Base-by-base conservation (phyloP, 805 yeast species). In the Yarrowia sp. region DNA sequence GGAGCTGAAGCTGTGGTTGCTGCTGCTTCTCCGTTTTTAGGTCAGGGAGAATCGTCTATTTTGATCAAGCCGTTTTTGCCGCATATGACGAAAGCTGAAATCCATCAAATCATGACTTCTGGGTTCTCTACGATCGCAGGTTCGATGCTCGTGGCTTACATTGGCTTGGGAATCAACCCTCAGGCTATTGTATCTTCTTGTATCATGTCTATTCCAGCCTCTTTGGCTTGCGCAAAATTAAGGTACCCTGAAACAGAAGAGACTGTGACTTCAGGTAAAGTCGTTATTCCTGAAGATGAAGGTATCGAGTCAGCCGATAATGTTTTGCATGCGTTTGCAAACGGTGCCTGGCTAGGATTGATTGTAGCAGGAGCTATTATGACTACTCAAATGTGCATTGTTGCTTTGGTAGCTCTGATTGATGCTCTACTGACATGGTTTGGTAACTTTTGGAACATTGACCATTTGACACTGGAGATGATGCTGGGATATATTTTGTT, bases 111-210 rank as follows among this genome's bases (percentile, higher is more conserved):
- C 69, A 80, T 84, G 85, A 76, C 83, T 55, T 82, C 87, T 33
- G 88, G 88, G 7, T 85, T 85, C 71, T 82, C 87, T n/a, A 85
- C 88, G 57, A 84, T 85, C 67, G 81, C 87, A 1, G 89, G 89
- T 28, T 82, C 87, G 3, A 87, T 84, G 38, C 77, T 85, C 69
- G 87, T 84, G 2, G 81, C 86, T 4, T 85, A 85, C 72, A 83
- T 85, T 66, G 85, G 86, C 3, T 76, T 85, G 72, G 89, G 88
- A 39, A 79, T 85, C 69, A 83, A 83, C 68, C 78, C 88, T 1
- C 86, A 84, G 68, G 87, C 87, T 6, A 77, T 85, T 71, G 83
- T 85, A n/a, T 81, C 86, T 22, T 81, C 86, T 41, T 85, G 88
- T 77, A 85, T 85, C 63, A 85, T 85, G 89, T 84, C 88, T 1